Evolutionary conservation across 805 yeast genomes (phyloP), one percentile per base, ranked within the genome.

Genomic region (Peterozyma xylosa): DNA sequence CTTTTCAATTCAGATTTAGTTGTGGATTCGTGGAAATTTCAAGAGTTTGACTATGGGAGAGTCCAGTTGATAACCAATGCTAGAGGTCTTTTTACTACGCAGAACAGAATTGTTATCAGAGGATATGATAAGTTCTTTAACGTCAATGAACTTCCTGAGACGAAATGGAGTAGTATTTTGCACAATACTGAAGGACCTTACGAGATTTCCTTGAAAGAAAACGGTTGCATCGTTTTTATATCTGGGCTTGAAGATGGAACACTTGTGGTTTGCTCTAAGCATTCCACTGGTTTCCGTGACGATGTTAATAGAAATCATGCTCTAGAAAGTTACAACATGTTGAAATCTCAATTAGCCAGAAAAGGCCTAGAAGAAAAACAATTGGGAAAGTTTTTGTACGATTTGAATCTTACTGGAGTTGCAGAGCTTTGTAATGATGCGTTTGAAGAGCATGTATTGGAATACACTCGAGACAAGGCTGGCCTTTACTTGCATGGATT

Each of bases 101-200:
- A 62, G 11, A 64, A 67, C 7, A 51, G 47, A 10, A 83, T 93
- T 17, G 79, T 78, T 2, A 80, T 82, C 1, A 68, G 99, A 52
- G 99, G 99, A 0, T 93, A 93, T 59, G 93, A 93, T 62, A 93
- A 93, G 63, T 93, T 93, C 62, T 93, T 88, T 73, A 91, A 86
- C 56, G 67, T 88, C 3, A 76, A 70, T 48, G 99, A 93, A 58
- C 70, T 74, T 1, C 50, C 63, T 0, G 49, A 50, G 5, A 82
- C 95, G 0, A 72, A 67, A 46, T 70, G 78, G 68, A 63, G 61
- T 0, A 54, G 58, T 51, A 56, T 89, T 4, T 52, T 55, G n/a
- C 39, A 50, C 1, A 53, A 67, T 30, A 82, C 93, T 0, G 30
- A 35, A 4, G 96, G 96, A 0, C 96, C 97, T 0, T 93, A 83